Base-by-base conservation (phyloP, 345 rosid genomes). In the Bretschneidera sinensis region DNA sequence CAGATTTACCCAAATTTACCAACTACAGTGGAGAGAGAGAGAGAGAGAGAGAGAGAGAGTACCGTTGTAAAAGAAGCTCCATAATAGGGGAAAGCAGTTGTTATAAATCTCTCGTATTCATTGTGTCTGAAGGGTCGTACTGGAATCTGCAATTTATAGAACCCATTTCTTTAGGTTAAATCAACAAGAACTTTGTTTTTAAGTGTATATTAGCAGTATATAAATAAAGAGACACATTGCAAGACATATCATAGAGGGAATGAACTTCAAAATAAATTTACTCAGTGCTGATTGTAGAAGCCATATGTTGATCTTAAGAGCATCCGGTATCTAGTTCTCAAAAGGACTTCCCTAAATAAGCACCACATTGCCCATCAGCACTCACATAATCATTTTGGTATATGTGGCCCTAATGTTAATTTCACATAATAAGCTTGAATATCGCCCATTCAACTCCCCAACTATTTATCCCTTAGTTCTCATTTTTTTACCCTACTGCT, bases 111-210 rank as follows among this genome's bases (percentile, higher is more conserved):
- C 64, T 86, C 89, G 1, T 80, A 83, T 62, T 83, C 87, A 48
- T 86, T 86, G 74, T 86, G 92, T 63, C 71, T 83, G 72, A 70
- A 86, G 21, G 94, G 89, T 18, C 81, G 67, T 51, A 86, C 87
- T 19, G 89, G 89, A 69, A 81, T 81, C 92, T 86, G 78, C 83
- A 59, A 23, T 2, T 51, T 24, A 57, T 43, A 57, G 13, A 8
- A 47, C 56, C 24, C 9, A 65, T 20, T 34, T 45, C n/a, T 52
- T 57, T 33, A 34, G 5, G 18, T 56, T 31, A 17, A 4, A 55
- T 24, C 15, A 21, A 54, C 10, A 56, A 48, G 28, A 20, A 20
- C 1, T 2, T 39, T 49, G 33, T 13, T 22, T n/a, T 33, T 20
- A 25, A 15, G 21, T 25, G n/a, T 19, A 43, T 48, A 11, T 17